Conservation (phyloP, 768 basidiomycete genomes). For the Mycena capillaripes region DNA sequence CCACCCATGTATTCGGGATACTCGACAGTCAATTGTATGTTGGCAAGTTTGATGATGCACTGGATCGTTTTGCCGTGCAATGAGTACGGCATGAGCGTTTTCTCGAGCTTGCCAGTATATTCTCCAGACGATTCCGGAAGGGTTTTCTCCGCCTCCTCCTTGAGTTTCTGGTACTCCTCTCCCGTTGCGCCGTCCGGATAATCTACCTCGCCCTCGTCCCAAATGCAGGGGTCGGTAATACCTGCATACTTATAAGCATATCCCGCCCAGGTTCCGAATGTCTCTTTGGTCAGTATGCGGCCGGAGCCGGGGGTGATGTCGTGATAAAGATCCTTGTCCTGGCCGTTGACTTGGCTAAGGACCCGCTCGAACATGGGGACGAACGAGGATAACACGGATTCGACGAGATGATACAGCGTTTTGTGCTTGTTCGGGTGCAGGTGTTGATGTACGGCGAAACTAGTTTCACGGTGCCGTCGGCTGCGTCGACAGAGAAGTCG, state of each 20-base stretch:
- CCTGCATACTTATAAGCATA: neutral
- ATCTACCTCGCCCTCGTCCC: neutral
- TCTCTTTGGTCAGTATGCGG: neutral
- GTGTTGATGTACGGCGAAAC: neutral
- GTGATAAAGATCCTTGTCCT: neutral
- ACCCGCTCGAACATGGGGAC: neutral
- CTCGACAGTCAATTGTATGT: slow-evolving; percentile 48
- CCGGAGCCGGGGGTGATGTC: neutral
- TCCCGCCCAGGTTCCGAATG: neutral
- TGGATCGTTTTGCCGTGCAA: slow-evolving; percentile 12
- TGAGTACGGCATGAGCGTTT: neutral
- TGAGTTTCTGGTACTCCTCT: neutral
- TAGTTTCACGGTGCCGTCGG: neutral
- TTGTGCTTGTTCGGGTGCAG: neutral
- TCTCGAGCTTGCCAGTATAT: neutral
- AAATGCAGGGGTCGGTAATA: neutral
- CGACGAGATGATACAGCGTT: neutral
- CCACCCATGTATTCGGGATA: slow-evolving; percentile 43
- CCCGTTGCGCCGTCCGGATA: neutral
- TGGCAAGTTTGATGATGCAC: no score
- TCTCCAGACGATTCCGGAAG: neutral
- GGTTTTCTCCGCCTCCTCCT: neutral
- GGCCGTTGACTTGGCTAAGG: neutral
- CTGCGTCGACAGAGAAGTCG: no score
- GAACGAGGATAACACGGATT: neutral